These are phyloP conservation scores for Alternaria sp. DNA, from an alignment of 2,329 filamentous ascomycete genomes.

Conservation along the genomic window DNA sequence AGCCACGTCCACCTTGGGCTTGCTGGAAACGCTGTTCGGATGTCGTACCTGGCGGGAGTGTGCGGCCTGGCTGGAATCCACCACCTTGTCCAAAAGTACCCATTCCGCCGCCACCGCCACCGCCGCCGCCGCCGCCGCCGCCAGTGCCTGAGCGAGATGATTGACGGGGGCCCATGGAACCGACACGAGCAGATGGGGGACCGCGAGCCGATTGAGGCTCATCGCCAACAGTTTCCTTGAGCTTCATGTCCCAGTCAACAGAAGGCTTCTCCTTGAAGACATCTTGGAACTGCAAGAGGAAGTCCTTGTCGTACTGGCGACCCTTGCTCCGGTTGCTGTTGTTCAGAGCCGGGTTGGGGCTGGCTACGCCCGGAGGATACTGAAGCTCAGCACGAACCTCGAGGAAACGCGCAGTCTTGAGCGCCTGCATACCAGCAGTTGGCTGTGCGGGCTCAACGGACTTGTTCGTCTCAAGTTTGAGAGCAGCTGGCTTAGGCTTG, in stretches of 20 bases:
- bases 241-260: constrained; percentile 87
- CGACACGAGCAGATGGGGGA: constrained; percentile 67
- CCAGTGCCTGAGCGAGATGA: constrained; percentile 53
- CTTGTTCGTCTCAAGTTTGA: constrained; percentile 89
- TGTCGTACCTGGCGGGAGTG: constrained; percentile 77
- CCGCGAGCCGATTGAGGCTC: constrained; percentile 70
- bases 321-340: constrained; percentile 80
- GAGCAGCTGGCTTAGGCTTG: constrained; percentile 83
- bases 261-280: constrained; percentile 98
- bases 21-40: constrained; percentile 74
- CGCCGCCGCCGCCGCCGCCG: constrained; percentile 39
- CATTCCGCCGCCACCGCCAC: constrained; percentile 63
- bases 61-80: constrained; percentile 53
- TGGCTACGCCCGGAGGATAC: constrained; percentile 79
- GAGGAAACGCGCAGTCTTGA: constrained; percentile 90
- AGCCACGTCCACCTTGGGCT: constrained; percentile 33
- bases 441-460: constrained; percentile 89
- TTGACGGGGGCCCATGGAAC: constrained; percentile 59
- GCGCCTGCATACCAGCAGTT: constrained; percentile 89
- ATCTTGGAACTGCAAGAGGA: constrained; percentile 93
- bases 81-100: constrained; percentile 69
- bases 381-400: constrained; percentile 77
- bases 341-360: constrained; percentile 90
- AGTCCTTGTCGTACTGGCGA: constrained; percentile 94
- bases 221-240: constrained; percentile 86